Evolutionary conservation across 768 basidiomycete genomes (phyloP).

Genomic region (Russula sp.): DNA sequence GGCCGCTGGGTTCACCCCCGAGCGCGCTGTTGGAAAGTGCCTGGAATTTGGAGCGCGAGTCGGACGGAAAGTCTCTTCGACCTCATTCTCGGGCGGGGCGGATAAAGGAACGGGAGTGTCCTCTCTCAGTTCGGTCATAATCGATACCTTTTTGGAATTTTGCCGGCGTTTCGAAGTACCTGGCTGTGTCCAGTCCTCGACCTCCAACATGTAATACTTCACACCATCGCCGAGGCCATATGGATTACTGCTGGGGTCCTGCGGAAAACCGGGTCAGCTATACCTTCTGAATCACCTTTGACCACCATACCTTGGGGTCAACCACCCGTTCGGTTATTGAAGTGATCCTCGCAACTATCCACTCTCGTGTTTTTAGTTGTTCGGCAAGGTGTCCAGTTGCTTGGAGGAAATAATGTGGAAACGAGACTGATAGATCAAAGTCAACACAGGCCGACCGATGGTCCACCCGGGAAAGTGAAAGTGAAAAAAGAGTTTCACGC

Average conservation of each 20-base stretch:
- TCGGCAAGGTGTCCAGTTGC: slow-evolving; percentile 84
- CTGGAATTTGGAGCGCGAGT: slow-evolving; percentile 66
- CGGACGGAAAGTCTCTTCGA: slow-evolving; percentile 67
- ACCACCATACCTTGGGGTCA: slow-evolving; percentile 60
- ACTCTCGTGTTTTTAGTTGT: slow-evolving; percentile 86
- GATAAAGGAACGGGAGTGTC: slow-evolving; percentile 48
- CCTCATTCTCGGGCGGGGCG: slow-evolving; percentile 65
- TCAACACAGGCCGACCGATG: slow-evolving; percentile 22
- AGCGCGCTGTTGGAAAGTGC: slow-evolving; percentile 55
- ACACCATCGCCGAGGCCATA: slow-evolving; percentile 84
- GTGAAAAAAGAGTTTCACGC: too few species aligned
- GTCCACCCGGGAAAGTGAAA: too few species aligned
- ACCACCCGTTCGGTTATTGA: slow-evolving; percentile 84
- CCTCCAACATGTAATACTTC: slow-evolving; percentile 91
- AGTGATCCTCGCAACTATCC: slow-evolving; percentile 92
- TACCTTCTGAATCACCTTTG: not conserved
- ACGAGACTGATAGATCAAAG: slow-evolving; percentile 63
- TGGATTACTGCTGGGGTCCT: slow-evolving; percentile 87
- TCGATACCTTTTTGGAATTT: slow-evolving; percentile 49
- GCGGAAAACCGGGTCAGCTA: slow-evolving; percentile 15
- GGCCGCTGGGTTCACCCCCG: slow-evolving; percentile 67
- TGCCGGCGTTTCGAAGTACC: slow-evolving; percentile 57
- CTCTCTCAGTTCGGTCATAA: slow-evolving; percentile 39
- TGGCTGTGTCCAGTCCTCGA: slow-evolving; percentile 89
- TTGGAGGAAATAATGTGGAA: slow-evolving; percentile 96